Evolutionary conservation across 179 eudicot species (phyloP), one percentile per base, ranked within the genome.

Genomic region (Actinidia chinensis): DNA sequence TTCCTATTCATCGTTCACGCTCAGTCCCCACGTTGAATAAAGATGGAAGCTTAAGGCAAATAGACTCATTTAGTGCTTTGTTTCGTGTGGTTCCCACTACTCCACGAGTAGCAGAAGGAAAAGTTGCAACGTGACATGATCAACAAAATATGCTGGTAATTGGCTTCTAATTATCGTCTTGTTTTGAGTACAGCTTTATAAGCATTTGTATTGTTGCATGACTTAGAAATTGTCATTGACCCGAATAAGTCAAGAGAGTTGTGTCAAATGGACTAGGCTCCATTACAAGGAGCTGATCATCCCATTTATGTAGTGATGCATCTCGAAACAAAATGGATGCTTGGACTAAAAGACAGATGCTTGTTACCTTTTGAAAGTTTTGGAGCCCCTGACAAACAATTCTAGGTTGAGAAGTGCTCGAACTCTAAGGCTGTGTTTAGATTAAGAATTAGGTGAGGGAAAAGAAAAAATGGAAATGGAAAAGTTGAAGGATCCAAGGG

Each of bases 1-100:
- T 43, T 65, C 82, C 91, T 58, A 87, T 93, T 17, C 85, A 82
- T 77, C 94, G 97, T 11, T 89, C 98, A 66, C 91, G 60, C 60
- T 94, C 98, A 48, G 97, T 96, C 50, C 98, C 99, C 6, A 84
- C 43, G 74, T 81, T 94, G 18, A 78, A 83, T 77, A 89, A 92
- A 90, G 92, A 92, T 69, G 96, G 89, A 80, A 89, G 90, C 64
- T 28, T 78, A 75, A 85, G 77, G 66, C 89, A 82, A 76, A 64
- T 67, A 43, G 90, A 91, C 80, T 69, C 89, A 36, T 68, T 78
- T 65, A 79, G 83, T 43, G 74, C 85, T 80, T 77, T 79, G 46
- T 87, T 86, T 76, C 98, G 94, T 79, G 92, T 95, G 15, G 76
- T 94, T 72, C 92, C 93, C 68, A 83, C 91, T 58, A 88, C 95